Evolutionary conservation across 805 yeast species (phyloP).

Genomic region (Ogataea angusta): DNA sequence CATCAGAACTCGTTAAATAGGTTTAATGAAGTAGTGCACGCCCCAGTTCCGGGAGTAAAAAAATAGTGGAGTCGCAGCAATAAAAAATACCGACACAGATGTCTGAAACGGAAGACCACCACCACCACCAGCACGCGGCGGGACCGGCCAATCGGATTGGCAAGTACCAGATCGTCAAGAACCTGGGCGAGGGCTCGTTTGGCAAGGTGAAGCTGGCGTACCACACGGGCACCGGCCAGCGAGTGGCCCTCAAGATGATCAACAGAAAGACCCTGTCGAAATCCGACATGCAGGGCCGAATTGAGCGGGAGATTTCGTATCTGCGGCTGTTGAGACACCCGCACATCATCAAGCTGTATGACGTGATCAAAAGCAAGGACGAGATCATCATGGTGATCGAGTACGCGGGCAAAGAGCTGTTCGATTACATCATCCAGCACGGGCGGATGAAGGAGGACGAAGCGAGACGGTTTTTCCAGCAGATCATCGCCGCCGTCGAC

Average conservation of each 20-base stretch:
- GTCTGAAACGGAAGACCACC: constrained; percentile 18
- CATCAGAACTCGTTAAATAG: constrained; percentile 71
- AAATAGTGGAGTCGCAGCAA: constrained; percentile 9
- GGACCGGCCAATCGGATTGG: constrained; percentile 56
- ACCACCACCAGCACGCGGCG: constrained; percentile 21
- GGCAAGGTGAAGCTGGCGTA: constrained; percentile 93
- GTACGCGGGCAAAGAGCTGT: constrained; percentile 93
- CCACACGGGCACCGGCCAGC: constrained; percentile 86
- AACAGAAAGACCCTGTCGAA: constrained; percentile 89
- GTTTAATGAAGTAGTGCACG: constrained; percentile 6
- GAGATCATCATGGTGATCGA: constrained; percentile 97
- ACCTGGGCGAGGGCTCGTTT: constrained; percentile 94
- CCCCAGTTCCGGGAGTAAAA: background rate
- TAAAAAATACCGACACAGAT: constrained; percentile 8
- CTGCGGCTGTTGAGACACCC: constrained; percentile 87
- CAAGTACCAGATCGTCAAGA: constrained; percentile 86
- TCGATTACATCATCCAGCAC: constrained; percentile 91
- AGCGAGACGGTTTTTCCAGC: constrained; percentile 92
- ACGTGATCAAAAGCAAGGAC: constrained; percentile 91
- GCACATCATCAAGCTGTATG: constrained; percentile 91
- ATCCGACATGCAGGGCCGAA: constrained; percentile 94
- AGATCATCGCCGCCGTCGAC: constrained; percentile 93
- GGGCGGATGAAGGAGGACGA: constrained; percentile 91
- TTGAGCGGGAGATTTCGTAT: constrained; percentile 91
- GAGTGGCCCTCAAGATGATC: constrained; percentile 90